Evolutionary conservation across 805 yeast genomes (phyloP).

Genomic region (Metschnikowia gruessii): DNA sequence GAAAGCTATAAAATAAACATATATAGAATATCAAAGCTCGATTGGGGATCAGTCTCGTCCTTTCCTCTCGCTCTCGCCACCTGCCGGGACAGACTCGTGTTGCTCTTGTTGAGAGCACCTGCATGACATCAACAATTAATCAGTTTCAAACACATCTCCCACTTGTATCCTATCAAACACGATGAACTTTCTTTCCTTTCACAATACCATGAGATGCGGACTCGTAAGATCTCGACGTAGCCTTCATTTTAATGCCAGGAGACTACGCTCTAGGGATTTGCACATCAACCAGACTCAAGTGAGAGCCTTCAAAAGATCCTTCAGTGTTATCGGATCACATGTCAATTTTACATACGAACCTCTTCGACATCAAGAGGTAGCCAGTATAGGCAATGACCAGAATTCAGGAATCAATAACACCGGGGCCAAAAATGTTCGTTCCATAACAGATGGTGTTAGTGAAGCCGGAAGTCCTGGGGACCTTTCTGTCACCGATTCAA

Average conservation of each 20-base stretch:
- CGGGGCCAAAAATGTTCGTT: too few species aligned
- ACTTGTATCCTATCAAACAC: neutral
- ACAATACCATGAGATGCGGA: neutral
- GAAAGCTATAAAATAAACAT: too few species aligned
- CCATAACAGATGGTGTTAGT: neutral
- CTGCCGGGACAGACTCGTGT: neutral
- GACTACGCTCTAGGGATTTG: neutral
- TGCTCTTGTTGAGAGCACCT: neutral
- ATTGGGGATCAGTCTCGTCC: neutral
- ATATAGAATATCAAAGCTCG: too few species aligned
- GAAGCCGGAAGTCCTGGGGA: neutral
- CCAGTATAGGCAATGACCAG: neutral
- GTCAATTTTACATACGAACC: neutral
- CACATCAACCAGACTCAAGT: neutral
- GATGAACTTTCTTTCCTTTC: neutral
- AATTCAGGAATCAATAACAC: neutral
- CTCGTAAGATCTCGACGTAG: neutral
- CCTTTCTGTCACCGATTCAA: neutral
- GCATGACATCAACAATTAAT: constrained; percentile 7
- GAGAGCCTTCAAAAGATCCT: neutral
- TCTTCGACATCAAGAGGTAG: constrained; percentile 1
- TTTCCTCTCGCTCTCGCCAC: neutral
- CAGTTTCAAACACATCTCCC: neutral
- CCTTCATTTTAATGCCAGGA: neutral
- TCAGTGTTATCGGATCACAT: constrained; percentile 4